Evolutionary conservation across 2,329 filamentous ascomycete species (phyloP).

Genomic region (Aureobasidium leucospermi): DNA sequence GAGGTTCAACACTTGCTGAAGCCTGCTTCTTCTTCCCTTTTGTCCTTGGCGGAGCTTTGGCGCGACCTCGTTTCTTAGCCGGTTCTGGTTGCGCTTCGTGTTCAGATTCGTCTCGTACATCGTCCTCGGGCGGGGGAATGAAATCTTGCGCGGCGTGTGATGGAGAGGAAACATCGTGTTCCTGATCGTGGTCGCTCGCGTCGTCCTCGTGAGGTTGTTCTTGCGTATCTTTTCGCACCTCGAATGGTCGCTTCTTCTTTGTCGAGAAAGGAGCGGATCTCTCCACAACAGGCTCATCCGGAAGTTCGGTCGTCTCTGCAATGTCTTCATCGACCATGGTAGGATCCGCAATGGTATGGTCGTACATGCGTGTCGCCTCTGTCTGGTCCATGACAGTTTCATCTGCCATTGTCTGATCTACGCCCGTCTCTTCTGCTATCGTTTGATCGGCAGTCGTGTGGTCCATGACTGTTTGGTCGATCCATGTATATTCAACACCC

Average conservation of each 20-base stretch:
- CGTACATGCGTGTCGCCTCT: background rate
- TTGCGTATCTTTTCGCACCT: background rate
- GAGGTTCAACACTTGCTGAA: background rate
- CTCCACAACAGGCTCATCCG: background rate
- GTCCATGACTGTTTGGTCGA: slow-evolving; percentile 3
- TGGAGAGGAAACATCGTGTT: slow-evolving; percentile 2
- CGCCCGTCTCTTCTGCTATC: background rate
- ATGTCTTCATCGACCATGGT: slow-evolving; percentile 6
- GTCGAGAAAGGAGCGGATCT: background rate
- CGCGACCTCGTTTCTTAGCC: slow-evolving; percentile 10
- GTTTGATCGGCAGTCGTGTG: slow-evolving; percentile 1
- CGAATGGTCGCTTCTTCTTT: slow-evolving; percentile 10
- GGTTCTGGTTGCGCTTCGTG: slow-evolving; percentile 6
- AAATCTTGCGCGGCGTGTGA: slow-evolving; percentile 5
- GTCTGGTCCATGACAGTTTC: slow-evolving; percentile 1
- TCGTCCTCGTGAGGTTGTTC: background rate
- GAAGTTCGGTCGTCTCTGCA: background rate
- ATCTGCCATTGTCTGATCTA: slow-evolving; percentile 1
- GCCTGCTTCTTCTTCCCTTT: slow-evolving; percentile 8
- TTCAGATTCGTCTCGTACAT: slow-evolving; percentile 2
- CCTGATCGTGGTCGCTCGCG: background rate
- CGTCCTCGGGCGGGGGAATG: slow-evolving; percentile 6
- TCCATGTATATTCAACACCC: slow-evolving; percentile 12
- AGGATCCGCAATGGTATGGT: slow-evolving; percentile 5
- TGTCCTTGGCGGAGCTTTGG: background rate